Conservation (phyloP, 108 stramenopile species). For the Craspedostauros australis region DNA sequence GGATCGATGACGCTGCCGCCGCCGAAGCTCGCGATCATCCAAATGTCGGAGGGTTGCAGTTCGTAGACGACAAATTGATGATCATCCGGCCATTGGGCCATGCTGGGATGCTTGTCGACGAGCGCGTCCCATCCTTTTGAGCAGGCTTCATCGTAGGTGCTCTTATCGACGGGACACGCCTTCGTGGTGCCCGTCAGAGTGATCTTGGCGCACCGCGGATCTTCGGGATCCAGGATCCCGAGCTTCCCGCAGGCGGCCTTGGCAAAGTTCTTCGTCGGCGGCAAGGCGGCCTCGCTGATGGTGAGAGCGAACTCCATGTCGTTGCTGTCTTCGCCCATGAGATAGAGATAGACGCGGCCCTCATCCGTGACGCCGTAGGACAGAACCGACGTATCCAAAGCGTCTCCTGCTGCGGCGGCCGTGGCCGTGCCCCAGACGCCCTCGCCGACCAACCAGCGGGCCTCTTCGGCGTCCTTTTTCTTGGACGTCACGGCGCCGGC, state of each 20-base stretch:
- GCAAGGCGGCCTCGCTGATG: not conserved
- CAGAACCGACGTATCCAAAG: no score
- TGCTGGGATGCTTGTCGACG: conserved; percentile 45
- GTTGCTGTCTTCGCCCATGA: not conserved
- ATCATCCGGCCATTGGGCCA: conserved; percentile 45
- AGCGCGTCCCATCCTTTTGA: conserved; percentile 10
- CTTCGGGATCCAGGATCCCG: conserved; percentile 40
- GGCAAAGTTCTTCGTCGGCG: not conserved
- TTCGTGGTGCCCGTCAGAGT: conserved; percentile 41
- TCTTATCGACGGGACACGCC: conserved; percentile 8
- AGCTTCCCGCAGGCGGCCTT: not conserved
- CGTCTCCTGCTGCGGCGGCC: no score
- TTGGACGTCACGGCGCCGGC: no score
- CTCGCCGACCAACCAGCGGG: no score
- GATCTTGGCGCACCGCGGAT: conserved; percentile 55
- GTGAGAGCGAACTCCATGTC: not conserved
- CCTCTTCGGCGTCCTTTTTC: no score
- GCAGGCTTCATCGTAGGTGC: conserved; percentile 30
- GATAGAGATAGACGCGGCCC: not conserved
- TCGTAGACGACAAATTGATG: conserved; percentile 56
- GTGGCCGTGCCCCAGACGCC: no score
- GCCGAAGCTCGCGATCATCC: conserved; percentile 70
- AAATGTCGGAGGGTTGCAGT: conserved; percentile 42
- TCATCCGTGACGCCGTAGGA: not conserved
- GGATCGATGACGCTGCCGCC: conserved; percentile 39